Conservation (phyloP, 768 basidiomycete genomes). For the Phanerochaete carnosa region DNA sequence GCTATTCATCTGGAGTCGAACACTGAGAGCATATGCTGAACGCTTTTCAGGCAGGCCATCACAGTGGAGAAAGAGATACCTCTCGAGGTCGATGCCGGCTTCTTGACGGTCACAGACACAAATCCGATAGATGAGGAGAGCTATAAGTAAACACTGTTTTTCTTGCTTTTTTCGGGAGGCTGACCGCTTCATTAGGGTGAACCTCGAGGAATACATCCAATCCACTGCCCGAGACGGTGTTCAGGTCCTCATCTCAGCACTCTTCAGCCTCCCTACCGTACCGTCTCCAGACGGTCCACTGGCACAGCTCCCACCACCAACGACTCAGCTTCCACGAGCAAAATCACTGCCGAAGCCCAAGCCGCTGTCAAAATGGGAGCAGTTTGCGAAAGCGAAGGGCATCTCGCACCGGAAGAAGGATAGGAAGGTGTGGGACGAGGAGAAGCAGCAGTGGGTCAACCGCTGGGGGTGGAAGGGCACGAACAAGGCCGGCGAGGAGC, state of each 20-base stretch:
- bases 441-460: slow-evolving; percentile 87
- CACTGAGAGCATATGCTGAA: neutral
- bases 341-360: slow-evolving; percentile 94
- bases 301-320: slow-evolving; percentile 75
- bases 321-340: slow-evolving; percentile 77
- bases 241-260: slow-evolving; percentile 73
- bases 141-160: slow-evolving; percentile 59
- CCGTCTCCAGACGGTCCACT: slow-evolving; percentile 79
- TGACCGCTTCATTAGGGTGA: slow-evolving; percentile 41
- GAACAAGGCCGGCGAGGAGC: slow-evolving; percentile 81
- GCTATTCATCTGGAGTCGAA: slow-evolving; percentile 22
- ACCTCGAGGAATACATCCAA: slow-evolving; percentile 80
- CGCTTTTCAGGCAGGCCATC: slow-evolving; percentile 52
- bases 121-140: slow-evolving; percentile 83
- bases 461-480: slow-evolving; percentile 89
- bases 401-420: slow-evolving; percentile 79
- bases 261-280: slow-evolving; percentile 80
- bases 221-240: slow-evolving; percentile 76
- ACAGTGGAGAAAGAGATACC: slow-evolving; percentile 77
- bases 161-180: neutral
- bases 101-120: slow-evolving; percentile 82
- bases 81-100: slow-evolving; percentile 77
- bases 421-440: slow-evolving; percentile 90
- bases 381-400: slow-evolving; percentile 91
- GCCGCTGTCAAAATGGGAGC: slow-evolving; percentile 94